Conservation (phyloP, 352 stramenopile genomes). For the Hyaloperonospora brassicae region DNA sequence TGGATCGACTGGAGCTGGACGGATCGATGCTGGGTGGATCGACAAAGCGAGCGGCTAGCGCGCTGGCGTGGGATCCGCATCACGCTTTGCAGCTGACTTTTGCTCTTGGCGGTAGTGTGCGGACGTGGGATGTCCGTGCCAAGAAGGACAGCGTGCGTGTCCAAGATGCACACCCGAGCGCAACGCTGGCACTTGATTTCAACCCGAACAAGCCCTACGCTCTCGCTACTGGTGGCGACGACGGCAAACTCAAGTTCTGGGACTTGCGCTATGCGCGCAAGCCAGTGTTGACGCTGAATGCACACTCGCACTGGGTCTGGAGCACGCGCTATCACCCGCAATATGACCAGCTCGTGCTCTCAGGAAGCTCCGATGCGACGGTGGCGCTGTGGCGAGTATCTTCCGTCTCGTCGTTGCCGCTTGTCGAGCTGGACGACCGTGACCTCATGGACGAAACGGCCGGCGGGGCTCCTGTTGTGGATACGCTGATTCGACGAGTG, state of each 20-base stretch:
- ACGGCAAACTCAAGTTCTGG: slow-evolving; percentile 97
- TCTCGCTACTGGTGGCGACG: slow-evolving; percentile 88
- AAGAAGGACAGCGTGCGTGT: slow-evolving; percentile 38
- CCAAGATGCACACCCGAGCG: slow-evolving; percentile 51
- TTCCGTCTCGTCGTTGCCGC: slow-evolving; percentile 92
- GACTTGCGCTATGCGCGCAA: slow-evolving; percentile 83
- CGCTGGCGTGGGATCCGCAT: slow-evolving; percentile 81
- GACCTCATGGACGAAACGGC: slow-evolving; percentile 60
- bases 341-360: slow-evolving; percentile 96
- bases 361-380: slow-evolving; percentile 87
- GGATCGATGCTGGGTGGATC: slow-evolving; percentile 35
- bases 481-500: slow-evolving; percentile 78
- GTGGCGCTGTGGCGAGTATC: slow-evolving; percentile 95
- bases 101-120: slow-evolving; percentile 49
- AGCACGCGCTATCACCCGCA: slow-evolving; percentile 95
- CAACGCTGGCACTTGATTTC: slow-evolving; percentile 90
- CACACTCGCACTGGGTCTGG: slow-evolving; percentile 91
- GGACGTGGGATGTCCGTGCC: slow-evolving; percentile 65
- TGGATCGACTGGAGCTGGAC: slow-evolving; percentile 47
- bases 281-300: slow-evolving; percentile 79
- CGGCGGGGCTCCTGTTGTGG: slow-evolving; percentile 44
- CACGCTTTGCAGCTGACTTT: slow-evolving; percentile 56
- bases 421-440: slow-evolving; percentile 89
- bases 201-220: slow-evolving; percentile 96
- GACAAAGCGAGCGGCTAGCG: slow-evolving; percentile 19